Evolutionary conservation across 2,329 filamentous ascomycete species (phyloP).

Genomic region (Aspergillus fijiensis): DNA sequence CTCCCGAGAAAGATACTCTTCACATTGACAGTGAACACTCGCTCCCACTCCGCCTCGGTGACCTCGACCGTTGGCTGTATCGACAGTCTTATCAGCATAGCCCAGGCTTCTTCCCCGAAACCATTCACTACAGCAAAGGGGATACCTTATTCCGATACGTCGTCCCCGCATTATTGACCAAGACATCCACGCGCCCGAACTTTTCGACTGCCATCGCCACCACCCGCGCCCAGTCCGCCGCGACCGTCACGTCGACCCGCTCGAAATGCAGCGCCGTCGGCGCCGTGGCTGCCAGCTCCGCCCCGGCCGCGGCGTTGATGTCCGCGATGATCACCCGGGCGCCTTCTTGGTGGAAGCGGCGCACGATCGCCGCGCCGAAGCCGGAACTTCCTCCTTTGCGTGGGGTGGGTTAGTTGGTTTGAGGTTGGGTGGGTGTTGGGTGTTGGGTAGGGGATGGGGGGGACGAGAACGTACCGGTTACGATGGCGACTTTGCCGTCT

Average conservation of each 20-base stretch:
- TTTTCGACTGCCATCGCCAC: conserved; percentile 32
- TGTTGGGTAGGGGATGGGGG: background rate
- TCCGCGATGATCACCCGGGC: conserved; percentile 45
- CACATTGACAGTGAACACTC: conserved; percentile 47
- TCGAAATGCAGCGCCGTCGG: conserved; percentile 33
- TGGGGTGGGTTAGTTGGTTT: background rate
- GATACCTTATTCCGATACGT: conserved; percentile 42
- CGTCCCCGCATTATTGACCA: conserved; percentile 51
- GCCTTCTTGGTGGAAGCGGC: conserved; percentile 42
- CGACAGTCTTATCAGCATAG: background rate
- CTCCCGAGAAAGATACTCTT: conserved; percentile 43
- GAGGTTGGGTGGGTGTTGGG: background rate
- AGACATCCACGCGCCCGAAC: conserved; percentile 41
- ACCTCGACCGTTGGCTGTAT: conserved; percentile 41
- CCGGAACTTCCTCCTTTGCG: conserved; percentile 42
- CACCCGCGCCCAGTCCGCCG: conserved; percentile 34
- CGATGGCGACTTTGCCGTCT: conserved; percentile 47
- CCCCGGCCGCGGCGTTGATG: conserved; percentile 39
- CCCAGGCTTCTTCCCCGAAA: too few relatives aligned
- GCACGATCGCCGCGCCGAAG: conserved; percentile 44
- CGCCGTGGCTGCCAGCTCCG: conserved; percentile 32
- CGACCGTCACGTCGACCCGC: conserved; percentile 37
- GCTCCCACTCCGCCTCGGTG: conserved; percentile 46
- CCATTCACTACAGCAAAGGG: background rate
- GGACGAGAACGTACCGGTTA: conserved; percentile 39